These are phyloP conservation scores for Gonium pectorale DNA, from an alignment of 139 green algal genomes.

Conservation along the genomic window DNA sequence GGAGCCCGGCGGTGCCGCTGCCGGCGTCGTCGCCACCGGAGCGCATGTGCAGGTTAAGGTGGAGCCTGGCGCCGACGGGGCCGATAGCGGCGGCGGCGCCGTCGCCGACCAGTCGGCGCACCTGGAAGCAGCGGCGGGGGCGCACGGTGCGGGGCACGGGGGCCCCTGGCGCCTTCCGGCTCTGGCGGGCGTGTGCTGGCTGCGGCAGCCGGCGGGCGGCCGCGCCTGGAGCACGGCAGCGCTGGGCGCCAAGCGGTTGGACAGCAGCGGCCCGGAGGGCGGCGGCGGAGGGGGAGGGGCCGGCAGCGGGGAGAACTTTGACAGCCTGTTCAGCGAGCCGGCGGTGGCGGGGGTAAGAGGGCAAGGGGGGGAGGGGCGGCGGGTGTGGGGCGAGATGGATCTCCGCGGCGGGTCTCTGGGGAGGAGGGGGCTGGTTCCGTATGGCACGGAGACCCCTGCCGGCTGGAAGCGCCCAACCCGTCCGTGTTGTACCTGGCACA, in stretches of 20 bases:
- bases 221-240: conserved; percentile 8
- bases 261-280: not conserved
- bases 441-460: too few species aligned
- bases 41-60: not conserved
- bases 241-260: not conserved
- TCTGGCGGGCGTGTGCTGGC: conserved; percentile 27
- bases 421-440: too few species aligned
- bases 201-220: conserved; percentile 20
- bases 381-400: too few species aligned
- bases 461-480: too few species aligned
- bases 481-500: too few species aligned
- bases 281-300: not conserved
- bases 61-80: not conserved
- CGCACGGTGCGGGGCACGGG: too few species aligned
- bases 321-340: conserved; percentile 19
- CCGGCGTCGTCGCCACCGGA: not conserved
- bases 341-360: not conserved
- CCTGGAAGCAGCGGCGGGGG: too few species aligned
- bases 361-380: not conserved
- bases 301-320: not conserved
- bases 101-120: not conserved
- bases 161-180: too few species aligned
- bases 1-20: not conserved
- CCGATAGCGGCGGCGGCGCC: not conserved
- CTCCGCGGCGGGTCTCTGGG: not conserved